Evolutionary conservation across 345 rosid genomes (phyloP), one percentile per base, ranked within the genome.

Genomic region (Excoecaria cochinchinensis): DNA sequence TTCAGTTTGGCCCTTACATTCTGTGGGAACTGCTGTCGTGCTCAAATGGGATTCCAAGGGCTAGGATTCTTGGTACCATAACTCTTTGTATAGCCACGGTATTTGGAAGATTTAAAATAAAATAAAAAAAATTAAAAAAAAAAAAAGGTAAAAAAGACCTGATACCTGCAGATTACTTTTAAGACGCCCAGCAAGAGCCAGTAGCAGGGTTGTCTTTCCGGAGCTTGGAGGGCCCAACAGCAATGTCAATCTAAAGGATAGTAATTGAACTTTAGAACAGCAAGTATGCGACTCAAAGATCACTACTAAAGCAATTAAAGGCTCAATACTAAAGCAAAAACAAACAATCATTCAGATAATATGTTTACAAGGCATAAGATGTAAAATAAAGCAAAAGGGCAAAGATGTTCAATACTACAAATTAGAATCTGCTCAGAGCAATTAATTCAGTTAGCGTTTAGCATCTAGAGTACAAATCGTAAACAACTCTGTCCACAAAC

Each of bases 181-280:
- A 53, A 93, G 94, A 22, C 98, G 94, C 70, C 98, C 99, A 70
- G 99, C 99, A 61, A 95, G 92, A 69, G 96, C 96, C 87, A 92
- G 78, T 72, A 95, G 89, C 8, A 95, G 65, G 2, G 99, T 91
- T 5, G 99, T 95, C 89, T 95, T 95, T 76, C 99, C 99, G 2
- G 97, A 91, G 88, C 98, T 91, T 52, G 99, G 99, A 86, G 99
- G 99, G 72, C 99, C 99, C 77, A 95, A 84, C 52, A 95, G 76
- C 71, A 95, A 89, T 21, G 99, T 95, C 85, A 95, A 82, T 82
- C 99, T 95, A 76, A 64, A 82, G 39, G 71, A 50, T 40, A 75
- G 48, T 6, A 74, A 21, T 51, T 46, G 14, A 61, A 73, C 60
- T 62, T 63, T 39, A 64, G 46, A 42, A 68, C 68, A 70, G 38